phyloP scores from a whole-genome alignment of 2,329 filamentous ascomycete species.

The Golovinomyces cichoracearum region DNA sequence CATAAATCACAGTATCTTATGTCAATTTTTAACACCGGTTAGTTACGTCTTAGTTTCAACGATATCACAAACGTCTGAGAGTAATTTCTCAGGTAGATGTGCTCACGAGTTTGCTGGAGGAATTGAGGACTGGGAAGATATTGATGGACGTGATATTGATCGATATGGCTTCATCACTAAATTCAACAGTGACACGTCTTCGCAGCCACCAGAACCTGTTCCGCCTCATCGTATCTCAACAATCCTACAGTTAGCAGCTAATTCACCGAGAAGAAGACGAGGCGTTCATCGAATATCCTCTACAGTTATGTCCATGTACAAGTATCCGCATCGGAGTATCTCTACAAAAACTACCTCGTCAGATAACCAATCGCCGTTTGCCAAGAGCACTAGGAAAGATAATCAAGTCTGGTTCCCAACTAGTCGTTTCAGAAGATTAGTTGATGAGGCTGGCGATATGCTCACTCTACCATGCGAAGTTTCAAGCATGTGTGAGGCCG shows the following conservation, averaged over 20 bases:
- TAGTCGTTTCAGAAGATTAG: conserved; percentile 32
- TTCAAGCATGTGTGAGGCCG: conserved; percentile 29
- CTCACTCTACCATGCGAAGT: conserved; percentile 32
- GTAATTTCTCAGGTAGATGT: conserved; percentile 11
- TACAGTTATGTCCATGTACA: conserved; percentile 8
- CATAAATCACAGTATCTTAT: too few relatives aligned
- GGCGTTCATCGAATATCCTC: conserved; percentile 12
- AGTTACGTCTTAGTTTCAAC: too few relatives aligned
- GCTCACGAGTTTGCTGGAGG: conserved; percentile 28
- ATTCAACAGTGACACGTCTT: conserved; percentile 17
- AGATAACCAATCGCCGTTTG: conserved; percentile 19
- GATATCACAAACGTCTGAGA: conserved; percentile 6
- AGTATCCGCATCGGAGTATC: conserved; percentile 24
- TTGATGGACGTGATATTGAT: conserved; percentile 34
- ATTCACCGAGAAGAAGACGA: conserved; percentile 12
- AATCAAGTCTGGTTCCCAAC: conserved; percentile 31
- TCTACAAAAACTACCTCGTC: conserved; percentile 29
- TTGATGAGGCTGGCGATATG: conserved; percentile 43
- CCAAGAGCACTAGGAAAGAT: neutral
- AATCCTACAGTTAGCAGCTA: conserved; percentile 12
- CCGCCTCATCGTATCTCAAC: conserved; percentile 14
- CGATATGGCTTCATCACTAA: conserved; percentile 40
- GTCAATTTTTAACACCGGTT: too few relatives aligned
- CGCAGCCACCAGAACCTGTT: conserved; percentile 15
- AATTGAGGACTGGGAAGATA: conserved; percentile 41